phyloP scores from a whole-genome alignment of 2,329 filamentous ascomycete genomes.

The Penicillium fuscoglaucum region DNA sequence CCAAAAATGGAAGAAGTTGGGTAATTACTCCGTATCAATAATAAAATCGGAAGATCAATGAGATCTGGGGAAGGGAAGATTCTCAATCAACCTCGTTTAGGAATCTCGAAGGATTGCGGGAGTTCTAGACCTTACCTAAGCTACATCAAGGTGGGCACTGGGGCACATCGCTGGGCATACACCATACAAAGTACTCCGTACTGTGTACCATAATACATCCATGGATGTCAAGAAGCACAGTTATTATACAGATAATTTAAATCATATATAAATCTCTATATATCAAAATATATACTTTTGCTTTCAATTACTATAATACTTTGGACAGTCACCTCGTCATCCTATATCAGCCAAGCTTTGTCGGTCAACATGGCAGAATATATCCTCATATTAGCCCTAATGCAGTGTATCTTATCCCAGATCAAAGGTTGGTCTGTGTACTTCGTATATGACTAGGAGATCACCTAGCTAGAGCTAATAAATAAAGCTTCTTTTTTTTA shows the following conservation, averaged over 20 bases:
- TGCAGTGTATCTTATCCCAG: background rate
- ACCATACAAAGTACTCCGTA: too few species aligned
- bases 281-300: too few species aligned
- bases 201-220: background rate
- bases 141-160: background rate
- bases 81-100: background rate
- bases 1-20: background rate
- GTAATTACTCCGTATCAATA: too few species aligned
- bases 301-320: background rate
- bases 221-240: background rate
- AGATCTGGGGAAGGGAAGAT: background rate
- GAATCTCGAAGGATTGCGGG: background rate
- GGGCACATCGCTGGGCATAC: background rate
- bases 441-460: background rate
- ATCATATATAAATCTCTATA: too few species aligned
- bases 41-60: background rate
- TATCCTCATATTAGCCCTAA: background rate
- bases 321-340: background rate
- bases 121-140: conserved; percentile 13
- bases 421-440: conserved; percentile 10
- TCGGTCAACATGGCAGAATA: background rate
- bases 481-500: background rate
- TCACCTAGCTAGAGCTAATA: background rate
- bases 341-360: background rate
- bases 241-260: background rate